Percentiles rank a stretch among this genome's conserved stretches.
phyloP scores from a whole-genome alignment of 129 eudicot species.

The Flaveria sonorensis region DNA sequence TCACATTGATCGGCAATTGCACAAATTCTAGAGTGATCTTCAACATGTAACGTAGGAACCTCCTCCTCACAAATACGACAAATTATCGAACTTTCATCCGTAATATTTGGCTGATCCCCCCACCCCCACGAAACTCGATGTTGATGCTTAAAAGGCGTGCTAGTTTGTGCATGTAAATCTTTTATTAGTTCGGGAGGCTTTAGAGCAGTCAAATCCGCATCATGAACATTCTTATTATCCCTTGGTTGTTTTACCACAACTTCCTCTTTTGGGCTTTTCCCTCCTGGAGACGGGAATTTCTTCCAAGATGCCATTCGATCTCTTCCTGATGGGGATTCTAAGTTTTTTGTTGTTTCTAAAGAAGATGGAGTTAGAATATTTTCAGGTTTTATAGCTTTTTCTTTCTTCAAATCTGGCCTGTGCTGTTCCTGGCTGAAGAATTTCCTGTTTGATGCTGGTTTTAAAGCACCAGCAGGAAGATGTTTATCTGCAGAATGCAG shows the following conservation, averaged over 20 bases:
- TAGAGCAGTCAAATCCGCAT: constrained; percentile 44
- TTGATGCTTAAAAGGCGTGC: constrained; percentile 63
- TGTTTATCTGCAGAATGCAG: constrained; percentile 67
- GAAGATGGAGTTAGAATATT: constrained; percentile 38
- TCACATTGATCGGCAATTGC: constrained; percentile 97
- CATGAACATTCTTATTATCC: constrained; percentile 37
- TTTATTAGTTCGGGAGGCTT: constrained; percentile 49
- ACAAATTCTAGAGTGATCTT: constrained; percentile 94
- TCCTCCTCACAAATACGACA: constrained; percentile 99
- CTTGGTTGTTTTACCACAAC: constrained; percentile 39
- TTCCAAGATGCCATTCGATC: constrained; percentile 93
- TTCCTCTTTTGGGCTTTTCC: constrained; percentile 65
- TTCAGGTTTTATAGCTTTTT: constrained; percentile 39
- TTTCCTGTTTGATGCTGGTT: constrained; percentile 53
- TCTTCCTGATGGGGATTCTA: constrained; percentile 58
- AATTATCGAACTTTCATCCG: constrained; percentile 81
- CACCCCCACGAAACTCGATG: constrained; percentile 91
- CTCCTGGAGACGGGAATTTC: constrained; percentile 77
- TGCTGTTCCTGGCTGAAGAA: constrained; percentile 88
- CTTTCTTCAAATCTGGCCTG: constrained; percentile 52
- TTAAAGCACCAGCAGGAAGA: constrained; percentile 45
- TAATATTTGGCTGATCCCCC: constrained; percentile 77
- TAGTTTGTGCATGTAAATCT: constrained; percentile 54
- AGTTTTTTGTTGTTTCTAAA: constrained; percentile 44
- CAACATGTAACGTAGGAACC: constrained; percentile 90